A percentile compares a stretch with the other conserved stretches of the same genome.
These are phyloP conservation scores for Schwanniomyces vanrijiae DNA, from an alignment of 805 yeast genomes.

Conservation along the genomic window DNA sequence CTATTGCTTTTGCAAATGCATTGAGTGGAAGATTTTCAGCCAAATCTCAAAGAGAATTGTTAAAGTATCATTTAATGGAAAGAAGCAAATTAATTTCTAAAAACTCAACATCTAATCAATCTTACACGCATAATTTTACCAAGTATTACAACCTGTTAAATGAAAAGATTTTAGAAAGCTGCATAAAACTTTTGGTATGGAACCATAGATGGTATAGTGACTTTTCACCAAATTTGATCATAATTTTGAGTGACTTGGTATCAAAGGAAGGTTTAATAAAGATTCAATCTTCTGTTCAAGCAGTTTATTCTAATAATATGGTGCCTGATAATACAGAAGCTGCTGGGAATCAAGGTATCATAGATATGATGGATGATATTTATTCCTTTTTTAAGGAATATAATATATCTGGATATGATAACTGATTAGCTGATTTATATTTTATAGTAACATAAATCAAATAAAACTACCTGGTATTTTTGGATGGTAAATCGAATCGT, in stretches of 20 bases:
- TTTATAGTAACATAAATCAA: neutral
- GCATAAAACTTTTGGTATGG: conserved; percentile 90
- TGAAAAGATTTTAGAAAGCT: conserved; percentile 60
- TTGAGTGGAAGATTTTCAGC: conserved; percentile 77
- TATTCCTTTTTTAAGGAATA: conserved; percentile 49
- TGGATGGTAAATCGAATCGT: no score
- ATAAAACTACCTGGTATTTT: no score
- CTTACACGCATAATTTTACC: conserved; percentile 30
- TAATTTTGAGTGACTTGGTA: conserved; percentile 59
- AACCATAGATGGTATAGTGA: conserved; percentile 97
- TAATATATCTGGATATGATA: conserved; percentile 44
- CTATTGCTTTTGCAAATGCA: conserved; percentile 76
- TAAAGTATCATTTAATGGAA: conserved; percentile 63
- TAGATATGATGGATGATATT: conserved; percentile 53
- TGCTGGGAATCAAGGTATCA: conserved; percentile 52
- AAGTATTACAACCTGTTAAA: conserved; percentile 46
- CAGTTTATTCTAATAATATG: conserved; percentile 50
- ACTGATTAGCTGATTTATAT: conserved; percentile 12
- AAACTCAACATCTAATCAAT: conserved; percentile 16
- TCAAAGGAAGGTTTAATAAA: conserved; percentile 78
- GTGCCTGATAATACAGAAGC: conserved; percentile 16
- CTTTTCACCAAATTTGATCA: conserved; percentile 69
- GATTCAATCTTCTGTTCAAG: conserved; percentile 69
- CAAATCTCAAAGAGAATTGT: conserved; percentile 69
- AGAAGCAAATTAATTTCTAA: conserved; percentile 34